A percentile compares a stretch with the other conserved stretches of the same genome.
phyloP scores from a whole-genome alignment of 768 basidiomycete species.

The Amanita muscaria region DNA sequence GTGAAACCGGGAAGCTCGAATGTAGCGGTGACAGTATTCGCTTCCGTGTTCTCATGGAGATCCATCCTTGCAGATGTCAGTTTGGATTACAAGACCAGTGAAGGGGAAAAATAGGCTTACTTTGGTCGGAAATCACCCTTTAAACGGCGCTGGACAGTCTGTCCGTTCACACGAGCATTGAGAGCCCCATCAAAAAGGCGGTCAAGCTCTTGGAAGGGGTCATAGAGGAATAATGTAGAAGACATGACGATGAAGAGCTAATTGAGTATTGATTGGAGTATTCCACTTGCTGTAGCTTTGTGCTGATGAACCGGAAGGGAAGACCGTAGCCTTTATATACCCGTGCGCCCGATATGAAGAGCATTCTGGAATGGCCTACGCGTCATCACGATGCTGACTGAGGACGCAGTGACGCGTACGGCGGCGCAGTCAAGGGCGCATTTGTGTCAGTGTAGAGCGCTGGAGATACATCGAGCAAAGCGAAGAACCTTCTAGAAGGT shows the following conservation, averaged over 20 bases:
- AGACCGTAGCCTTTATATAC: neutral
- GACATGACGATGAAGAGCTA: too few species aligned
- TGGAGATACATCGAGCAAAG: too few species aligned
- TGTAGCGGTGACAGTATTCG: slow-evolving; percentile 43
- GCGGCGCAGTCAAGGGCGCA: too few species aligned
- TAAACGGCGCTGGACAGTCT: too few species aligned
- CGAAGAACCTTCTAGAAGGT: too few species aligned
- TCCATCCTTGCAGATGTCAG: slow-evolving; percentile 37
- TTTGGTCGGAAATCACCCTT: neutral
- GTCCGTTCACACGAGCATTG: neutral
- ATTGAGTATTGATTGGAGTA: neutral
- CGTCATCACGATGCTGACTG: too few species aligned
- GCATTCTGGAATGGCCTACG: slow-evolving; percentile 18
- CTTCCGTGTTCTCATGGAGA: slow-evolving; percentile 40
- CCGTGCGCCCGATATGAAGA: neutral
- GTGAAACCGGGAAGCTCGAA: slow-evolving; percentile 57
- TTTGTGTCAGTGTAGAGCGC: too few species aligned
- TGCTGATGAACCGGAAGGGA: too few species aligned
- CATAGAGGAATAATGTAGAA: neutral
- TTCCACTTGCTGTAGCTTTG: neutral
- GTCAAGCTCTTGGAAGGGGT: slow-evolving; percentile 15
- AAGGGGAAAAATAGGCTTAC: neutral
- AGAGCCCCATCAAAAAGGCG: slow-evolving; percentile 23
- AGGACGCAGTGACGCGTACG: too few species aligned
- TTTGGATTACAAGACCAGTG: neutral